Evolutionary conservation across 805 yeast genomes (phyloP).

Genomic region (Spathaspora passalidarum): DNA sequence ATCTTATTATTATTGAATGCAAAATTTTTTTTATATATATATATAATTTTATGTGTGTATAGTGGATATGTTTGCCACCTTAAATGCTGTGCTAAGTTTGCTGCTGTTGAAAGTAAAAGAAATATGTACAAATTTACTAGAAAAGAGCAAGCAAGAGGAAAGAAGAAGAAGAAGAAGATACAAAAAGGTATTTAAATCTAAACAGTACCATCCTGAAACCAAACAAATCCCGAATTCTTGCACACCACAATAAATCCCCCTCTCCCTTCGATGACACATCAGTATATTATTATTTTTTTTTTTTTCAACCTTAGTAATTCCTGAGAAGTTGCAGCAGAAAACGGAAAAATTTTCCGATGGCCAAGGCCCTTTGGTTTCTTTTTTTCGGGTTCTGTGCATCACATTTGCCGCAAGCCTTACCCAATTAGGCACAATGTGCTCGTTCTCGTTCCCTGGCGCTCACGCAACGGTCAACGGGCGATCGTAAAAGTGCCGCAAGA

Average conservation of each 20-base stretch:
- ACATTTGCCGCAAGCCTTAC: neutral
- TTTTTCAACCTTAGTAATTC: neutral
- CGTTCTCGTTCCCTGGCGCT: no score
- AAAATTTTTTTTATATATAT: no score
- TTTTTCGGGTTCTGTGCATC: neutral
- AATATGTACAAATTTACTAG: neutral
- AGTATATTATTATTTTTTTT: no score
- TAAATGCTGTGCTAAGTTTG: neutral
- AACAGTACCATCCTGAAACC: no score
- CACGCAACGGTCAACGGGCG: neutral
- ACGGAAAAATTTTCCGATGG: neutral
- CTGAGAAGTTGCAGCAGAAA: neutral
- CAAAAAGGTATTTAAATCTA: neutral
- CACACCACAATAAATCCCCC: no score
- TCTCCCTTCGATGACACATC: neutral
- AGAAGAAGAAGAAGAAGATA: neutral
- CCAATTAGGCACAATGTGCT: neutral
- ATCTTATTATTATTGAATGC: conserved; percentile 2
- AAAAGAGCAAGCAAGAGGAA: neutral
- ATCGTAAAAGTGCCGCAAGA: neutral
- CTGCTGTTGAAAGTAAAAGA: neutral
- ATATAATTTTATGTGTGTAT: no score
- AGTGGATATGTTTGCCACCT: neutral
- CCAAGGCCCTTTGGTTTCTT: neutral
- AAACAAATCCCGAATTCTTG: neutral